Conservation (phyloP, 164 flowering plant species). For the Vitis amurensis region DNA sequence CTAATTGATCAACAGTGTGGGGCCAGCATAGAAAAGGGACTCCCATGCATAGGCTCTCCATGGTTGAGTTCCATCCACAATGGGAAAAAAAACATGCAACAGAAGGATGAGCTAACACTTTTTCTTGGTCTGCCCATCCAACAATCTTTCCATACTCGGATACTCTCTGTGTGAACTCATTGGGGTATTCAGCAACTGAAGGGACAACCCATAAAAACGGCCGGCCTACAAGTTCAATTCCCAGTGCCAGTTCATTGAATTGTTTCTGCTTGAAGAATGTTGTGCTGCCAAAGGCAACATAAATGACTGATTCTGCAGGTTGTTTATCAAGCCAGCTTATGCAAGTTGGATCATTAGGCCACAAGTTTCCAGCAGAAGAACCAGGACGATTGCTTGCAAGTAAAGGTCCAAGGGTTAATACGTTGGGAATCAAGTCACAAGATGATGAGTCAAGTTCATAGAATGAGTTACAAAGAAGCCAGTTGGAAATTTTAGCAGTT, state of each 20-base stretch:
- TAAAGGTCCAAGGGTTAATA: no score
- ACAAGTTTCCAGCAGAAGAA: neutral
- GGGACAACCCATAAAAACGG: constrained; percentile 16
- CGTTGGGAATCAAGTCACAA: no score
- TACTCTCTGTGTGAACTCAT: neutral
- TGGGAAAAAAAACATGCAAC: constrained; percentile 4
- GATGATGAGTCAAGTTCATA: no score
- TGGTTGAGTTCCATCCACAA: neutral
- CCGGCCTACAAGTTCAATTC: neutral
- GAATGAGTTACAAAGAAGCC: no score
- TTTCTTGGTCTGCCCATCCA: constrained; percentile 7
- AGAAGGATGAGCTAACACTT: constrained; percentile 7
- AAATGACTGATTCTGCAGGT: constrained; percentile 3
- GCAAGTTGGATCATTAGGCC: constrained; percentile 10
- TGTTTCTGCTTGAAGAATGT: neutral
- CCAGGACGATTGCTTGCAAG: no score
- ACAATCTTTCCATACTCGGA: constrained; percentile 9
- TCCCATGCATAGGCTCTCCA: constrained; percentile 10
- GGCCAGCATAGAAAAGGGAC: constrained; percentile 32
- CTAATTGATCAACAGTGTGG: constrained; percentile 21
- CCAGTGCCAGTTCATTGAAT: constrained; percentile 2
- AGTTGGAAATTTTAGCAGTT: no score
- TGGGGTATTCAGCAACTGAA: neutral
- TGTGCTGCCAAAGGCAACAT: constrained; percentile 8
- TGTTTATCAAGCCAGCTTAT: constrained; percentile 4